Base-by-base conservation (phyloP, 2,329 filamentous ascomycete genomes). In the Diplodia intermedia region DNA sequence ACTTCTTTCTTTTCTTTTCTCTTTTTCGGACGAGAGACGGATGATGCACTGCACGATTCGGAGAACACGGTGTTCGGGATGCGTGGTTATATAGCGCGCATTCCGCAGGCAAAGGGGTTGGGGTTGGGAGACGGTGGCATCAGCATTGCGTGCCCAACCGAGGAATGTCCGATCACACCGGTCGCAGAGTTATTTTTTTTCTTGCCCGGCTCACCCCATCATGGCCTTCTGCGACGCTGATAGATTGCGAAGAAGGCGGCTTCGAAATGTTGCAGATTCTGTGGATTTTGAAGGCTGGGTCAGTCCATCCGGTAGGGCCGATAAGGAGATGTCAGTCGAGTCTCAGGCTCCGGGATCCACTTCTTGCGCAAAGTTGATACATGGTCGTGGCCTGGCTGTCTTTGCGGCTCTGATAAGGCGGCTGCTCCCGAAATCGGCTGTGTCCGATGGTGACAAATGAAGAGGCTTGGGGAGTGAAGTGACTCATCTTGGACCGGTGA, bases 311-410 rank as follows among this genome's bases (percentile, higher is more conserved):
- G 40, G 26, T 20, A 49, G 57, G 57, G 7, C 57, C 57, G 57
- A 61, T 61, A 61, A 31, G 57, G 57, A 61, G 57, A 61, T 43
- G 31, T 61, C 57, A 61, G 57, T 61, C 57, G 57, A 61, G 40
- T 61, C 57, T 61, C 57, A 61, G 20, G 57, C 49, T 38, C 23
- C 40, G 2, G 57, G 11, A 26, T 61, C 57, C 57, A 61, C 57
- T 61, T 49, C 15, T 20, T 33, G 47, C 20, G 26, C 40, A 47
- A 36, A 36, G 53, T 26, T 49, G 57, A 33, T 61, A 26, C 57
- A 50, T n/a, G 40, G 33, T 33, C 18, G 18, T 33, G 40, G 56
- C 49, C 56, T 49, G 40, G 56, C 15, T 31, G 11, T 40, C 31
- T 20, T 7, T 20, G 2, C 9, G 26, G 18, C 38, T n/a, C 40